Conservation (phyloP, 1,284 basidiomycete genomes). For the Cutaneotrichosporon dermatis region DNA sequence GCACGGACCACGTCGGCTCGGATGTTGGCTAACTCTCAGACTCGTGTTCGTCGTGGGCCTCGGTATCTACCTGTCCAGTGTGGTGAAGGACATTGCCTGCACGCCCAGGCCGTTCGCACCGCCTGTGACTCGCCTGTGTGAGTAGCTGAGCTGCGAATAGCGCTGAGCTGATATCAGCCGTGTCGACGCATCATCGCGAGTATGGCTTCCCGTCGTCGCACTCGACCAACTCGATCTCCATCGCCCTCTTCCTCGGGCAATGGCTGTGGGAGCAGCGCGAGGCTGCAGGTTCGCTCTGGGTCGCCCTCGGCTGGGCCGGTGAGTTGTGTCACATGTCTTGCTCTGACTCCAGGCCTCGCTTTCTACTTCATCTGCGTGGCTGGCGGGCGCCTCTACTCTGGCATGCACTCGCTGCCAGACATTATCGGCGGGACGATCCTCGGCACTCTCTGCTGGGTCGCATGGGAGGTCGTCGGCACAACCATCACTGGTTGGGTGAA, state of each 20-base stretch:
- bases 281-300: constrained; percentile 10
- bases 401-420: constrained; percentile 78
- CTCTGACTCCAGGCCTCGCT: constrained; percentile 49
- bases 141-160: constrained; percentile 6
- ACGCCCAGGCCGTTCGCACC: constrained; percentile 86
- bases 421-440: constrained; percentile 63
- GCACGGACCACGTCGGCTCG: background rate
- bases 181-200: constrained; percentile 68
- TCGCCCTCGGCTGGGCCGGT: constrained; percentile 28
- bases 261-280: constrained; percentile 32
- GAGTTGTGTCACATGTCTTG: constrained; percentile 7
- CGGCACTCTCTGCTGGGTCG: constrained; percentile 63
- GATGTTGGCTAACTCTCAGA: constrained; percentile 45
- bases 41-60: constrained; percentile 68
- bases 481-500: constrained; percentile 48
- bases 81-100: constrained; percentile 84
- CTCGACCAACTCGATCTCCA: constrained; percentile 83
- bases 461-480: constrained; percentile 50
- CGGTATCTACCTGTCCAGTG: constrained; percentile 78
- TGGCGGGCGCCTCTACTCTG: constrained; percentile 83
- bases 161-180: constrained; percentile 56
- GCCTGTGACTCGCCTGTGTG: constrained; percentile 71
- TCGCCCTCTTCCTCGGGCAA: constrained; percentile 65
- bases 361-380: constrained; percentile 74
- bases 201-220: constrained; percentile 89